phyloP scores from a whole-genome alignment of 2,329 filamentous ascomycete species.

The Zymoseptoria tritici region DNA sequence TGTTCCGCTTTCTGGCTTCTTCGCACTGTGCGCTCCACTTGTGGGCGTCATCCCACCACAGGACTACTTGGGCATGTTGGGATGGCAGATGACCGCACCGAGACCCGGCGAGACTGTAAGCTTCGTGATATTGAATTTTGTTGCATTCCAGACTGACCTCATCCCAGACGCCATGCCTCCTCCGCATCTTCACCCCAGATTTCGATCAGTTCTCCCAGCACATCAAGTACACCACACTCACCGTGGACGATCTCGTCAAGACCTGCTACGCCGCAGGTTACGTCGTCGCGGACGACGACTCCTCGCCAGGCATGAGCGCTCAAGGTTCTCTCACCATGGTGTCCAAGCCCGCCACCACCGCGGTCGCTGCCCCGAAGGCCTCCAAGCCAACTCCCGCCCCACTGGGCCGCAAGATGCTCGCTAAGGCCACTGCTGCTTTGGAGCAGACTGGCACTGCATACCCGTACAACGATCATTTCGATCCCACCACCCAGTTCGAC shows the following conservation, averaged over 20 bases:
- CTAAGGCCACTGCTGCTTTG: not conserved
- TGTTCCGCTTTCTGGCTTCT: constrained; percentile 43
- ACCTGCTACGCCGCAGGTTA: constrained; percentile 25
- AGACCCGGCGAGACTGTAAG: constrained; percentile 6
- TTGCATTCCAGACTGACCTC: not conserved
- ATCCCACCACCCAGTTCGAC: constrained; percentile 13
- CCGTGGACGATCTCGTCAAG: constrained; percentile 29
- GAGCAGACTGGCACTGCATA: constrained; percentile 2
- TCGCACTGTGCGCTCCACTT: constrained; percentile 38
- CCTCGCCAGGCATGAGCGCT: constrained; percentile 7
- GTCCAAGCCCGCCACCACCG: constrained; percentile 3
- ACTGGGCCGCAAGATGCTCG: not conserved
- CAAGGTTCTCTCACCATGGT: constrained; percentile 19
- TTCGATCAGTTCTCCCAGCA: constrained; percentile 5
- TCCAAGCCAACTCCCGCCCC: not conserved
- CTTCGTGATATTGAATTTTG: not conserved
- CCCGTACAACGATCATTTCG: constrained; percentile 15
- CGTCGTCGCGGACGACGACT: constrained; percentile 13
- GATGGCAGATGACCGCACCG: constrained; percentile 37
- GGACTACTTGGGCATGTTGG: constrained; percentile 41
- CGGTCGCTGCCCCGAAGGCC: not conserved
- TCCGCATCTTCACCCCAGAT: constrained; percentile 9
- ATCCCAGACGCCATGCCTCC: not conserved
- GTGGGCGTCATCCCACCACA: constrained; percentile 42
- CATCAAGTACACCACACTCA: not conserved